These are phyloP conservation scores for Cymbidium sinense DNA, from an alignment of 106 monocot genomes.

Conservation along the genomic window DNA sequence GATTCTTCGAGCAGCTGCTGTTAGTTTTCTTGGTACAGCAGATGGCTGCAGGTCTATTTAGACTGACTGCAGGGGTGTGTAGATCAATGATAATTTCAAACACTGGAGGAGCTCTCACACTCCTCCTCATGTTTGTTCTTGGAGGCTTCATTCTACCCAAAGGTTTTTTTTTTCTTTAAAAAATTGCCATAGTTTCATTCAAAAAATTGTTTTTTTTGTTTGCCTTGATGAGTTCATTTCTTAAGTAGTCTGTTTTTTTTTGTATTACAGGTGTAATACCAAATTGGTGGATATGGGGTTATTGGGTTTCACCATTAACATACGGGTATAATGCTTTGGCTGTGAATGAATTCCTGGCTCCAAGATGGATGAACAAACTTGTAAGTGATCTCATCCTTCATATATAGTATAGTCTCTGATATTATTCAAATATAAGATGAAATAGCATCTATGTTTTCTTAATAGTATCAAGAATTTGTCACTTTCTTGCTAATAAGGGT, in stretches of 20 bases:
- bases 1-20: slow-evolving; percentile 63
- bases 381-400: slow-evolving; percentile 9
- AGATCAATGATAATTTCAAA: slow-evolving; percentile 46
- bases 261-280: slow-evolving; percentile 33
- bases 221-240: not conserved
- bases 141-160: slow-evolving; percentile 66
- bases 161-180: slow-evolving; percentile 19
- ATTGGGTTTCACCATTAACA: slow-evolving; percentile 59
- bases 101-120: slow-evolving; percentile 37
- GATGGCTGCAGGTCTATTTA: slow-evolving; percentile 65
- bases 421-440: not conserved
- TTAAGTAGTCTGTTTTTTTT: not conserved
- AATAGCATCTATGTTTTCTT: not conserved
- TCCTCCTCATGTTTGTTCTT: slow-evolving; percentile 47
- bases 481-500: not conserved
- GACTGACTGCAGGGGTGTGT: slow-evolving; percentile 35
- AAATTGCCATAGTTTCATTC: not conserved
- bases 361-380: slow-evolving; percentile 52
- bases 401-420: not conserved
- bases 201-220: not conserved
- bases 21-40: slow-evolving; percentile 49
- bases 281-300: slow-evolving; percentile 76
- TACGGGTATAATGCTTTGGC: slow-evolving; percentile 57
- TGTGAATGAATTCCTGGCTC: slow-evolving; percentile 60
- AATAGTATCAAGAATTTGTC: not conserved